Evolutionary conservation across 2,329 filamentous ascomycete species (phyloP).

Genomic region (Fusarium chuoi): DNA sequence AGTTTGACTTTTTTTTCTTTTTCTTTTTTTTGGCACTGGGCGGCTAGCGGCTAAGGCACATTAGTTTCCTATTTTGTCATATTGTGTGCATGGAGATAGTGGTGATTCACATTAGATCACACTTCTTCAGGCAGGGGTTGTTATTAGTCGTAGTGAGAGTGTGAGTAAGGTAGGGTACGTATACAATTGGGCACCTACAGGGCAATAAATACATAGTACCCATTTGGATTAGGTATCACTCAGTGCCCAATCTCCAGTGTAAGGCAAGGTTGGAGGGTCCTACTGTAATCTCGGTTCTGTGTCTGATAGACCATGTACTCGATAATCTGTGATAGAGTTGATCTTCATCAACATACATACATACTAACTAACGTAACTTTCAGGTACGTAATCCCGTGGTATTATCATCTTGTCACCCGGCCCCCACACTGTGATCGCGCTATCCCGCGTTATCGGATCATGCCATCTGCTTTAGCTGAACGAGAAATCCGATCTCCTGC

Average conservation of each 20-base stretch:
- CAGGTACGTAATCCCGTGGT: neutral
- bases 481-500: neutral
- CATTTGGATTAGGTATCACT: neutral
- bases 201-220: neutral
- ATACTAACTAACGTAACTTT: neutral
- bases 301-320: neutral
- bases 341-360: neutral
- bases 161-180: too few species aligned
- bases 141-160: neutral
- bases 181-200: conserved; percentile 18
- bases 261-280: neutral
- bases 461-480: conserved; percentile 15
- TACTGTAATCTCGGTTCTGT: neutral
- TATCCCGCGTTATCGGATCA: conserved; percentile 39
- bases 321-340: neutral
- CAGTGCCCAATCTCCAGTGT: neutral
- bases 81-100: conserved; percentile 25
- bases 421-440: conserved; percentile 37
- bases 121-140: conserved; percentile 15
- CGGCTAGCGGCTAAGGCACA: conserved; percentile 28
- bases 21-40: neutral
- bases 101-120: conserved; percentile 26
- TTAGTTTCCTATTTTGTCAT: conserved; percentile 24
- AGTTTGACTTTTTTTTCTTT: neutral
- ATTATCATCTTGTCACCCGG: neutral